Evolutionary conservation across 1,284 basidiomycete species (phyloP).

Genomic region (Trametes sp.): DNA sequence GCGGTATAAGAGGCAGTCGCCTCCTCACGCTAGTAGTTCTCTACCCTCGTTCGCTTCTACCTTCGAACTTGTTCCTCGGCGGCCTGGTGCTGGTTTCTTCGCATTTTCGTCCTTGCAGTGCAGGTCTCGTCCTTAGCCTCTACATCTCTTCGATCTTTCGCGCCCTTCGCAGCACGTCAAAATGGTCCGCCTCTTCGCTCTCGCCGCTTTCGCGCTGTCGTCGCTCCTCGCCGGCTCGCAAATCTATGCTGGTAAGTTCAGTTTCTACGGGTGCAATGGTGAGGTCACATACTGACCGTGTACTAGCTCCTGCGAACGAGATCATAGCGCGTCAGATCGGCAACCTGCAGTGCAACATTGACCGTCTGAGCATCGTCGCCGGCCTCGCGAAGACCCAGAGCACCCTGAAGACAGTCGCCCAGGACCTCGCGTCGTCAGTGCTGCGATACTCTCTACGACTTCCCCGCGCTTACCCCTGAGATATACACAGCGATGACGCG

Average conservation of each 20-base stretch:
- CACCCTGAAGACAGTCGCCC: constrained; percentile 40
- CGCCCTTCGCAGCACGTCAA: background rate
- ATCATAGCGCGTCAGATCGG: constrained; percentile 41
- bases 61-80: background rate
- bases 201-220: constrained; percentile 24
- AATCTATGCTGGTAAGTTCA: constrained; percentile 22
- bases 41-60: background rate
- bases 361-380: constrained; percentile 44
- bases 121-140: background rate
- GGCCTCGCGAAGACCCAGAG: constrained; percentile 39
- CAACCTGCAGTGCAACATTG: constrained; percentile 45
- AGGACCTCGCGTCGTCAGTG: constrained; percentile 25
- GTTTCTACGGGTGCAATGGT: background rate
- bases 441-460: background rate
- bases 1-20: background rate
- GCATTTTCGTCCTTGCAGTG: constrained; percentile 12
- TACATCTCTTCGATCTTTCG: background rate
- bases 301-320: constrained; percentile 19
- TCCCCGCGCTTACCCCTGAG: background rate
- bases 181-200: constrained; percentile 24
- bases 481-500: constrained; percentile 38
- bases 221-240: constrained; percentile 26
- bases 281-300: background rate
- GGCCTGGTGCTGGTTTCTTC: constrained; percentile 11
- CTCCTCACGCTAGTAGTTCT: background rate